Evolutionary conservation across 345 rosid genomes (phyloP), one percentile per base, ranked within the genome.

Genomic region (Theobroma cacao): DNA sequence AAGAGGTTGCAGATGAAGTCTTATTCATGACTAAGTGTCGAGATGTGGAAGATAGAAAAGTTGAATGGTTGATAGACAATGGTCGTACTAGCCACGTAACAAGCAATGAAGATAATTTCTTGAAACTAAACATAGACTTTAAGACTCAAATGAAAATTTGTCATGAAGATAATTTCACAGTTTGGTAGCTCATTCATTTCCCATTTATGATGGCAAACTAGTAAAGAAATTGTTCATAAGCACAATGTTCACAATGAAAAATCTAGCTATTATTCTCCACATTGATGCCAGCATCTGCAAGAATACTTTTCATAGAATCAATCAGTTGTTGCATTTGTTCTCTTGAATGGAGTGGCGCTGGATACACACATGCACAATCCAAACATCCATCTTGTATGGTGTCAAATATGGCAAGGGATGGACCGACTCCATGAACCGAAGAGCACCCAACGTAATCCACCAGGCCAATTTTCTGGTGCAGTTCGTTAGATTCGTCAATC

Each of bases 301-400:
- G 91, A 85, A 90, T 83, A 30, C 76, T 69, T 85, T 88, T 90
- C 89, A 89, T 87, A 41, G 80, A 61, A 74, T 86, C 88, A 65
- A 89, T 65, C 80, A 94, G 45, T 59, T 68, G 82, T 34, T 75
- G 77, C 88, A 94, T 90, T 75, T 92, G 97, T 55, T 90, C 90
- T 83, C 97, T 89, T 2, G 95, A 90, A 80, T 94, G 97, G 87
- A 93, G 67, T 2, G 97, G 98, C 3, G 85, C 81, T 2, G 97
- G 97, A 79, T 88, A 93, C 76, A 89, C 97, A 60, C 89, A 91
- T 0, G 89, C 71, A 58, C 92, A 89, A 75, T 94, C 94, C 79
- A 93, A 48, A 75, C 56, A 33, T 0, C 97, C 97, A 7, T 91
- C 85, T 1, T 91, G 87, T 41, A 93, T 58, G 4, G 94, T 84